Evolutionary conservation across 2,329 filamentous ascomycete genomes (phyloP), one percentile per base, ranked within the genome.

Genomic region (Penicillium sp.): DNA sequence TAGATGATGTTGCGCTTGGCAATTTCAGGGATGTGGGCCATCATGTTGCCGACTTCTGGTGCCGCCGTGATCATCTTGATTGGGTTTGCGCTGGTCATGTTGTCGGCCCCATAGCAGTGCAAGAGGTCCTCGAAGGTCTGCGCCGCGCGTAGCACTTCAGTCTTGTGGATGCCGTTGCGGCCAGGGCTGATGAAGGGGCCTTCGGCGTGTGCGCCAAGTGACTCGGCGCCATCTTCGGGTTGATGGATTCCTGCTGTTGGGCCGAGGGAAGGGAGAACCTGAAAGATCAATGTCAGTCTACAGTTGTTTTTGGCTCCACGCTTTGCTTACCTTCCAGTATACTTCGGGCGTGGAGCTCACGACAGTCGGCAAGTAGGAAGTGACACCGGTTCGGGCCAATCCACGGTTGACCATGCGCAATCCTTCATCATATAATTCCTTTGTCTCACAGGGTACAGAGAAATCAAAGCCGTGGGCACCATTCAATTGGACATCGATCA

Each of bases 401-500:
- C 82, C 80, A 61, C 79, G 83, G 73, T 94, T 94, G 57, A 93
- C 80, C 53, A 84, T 79, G 59, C 79, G 79, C 46, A 96, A 76
- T n/a, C 84, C 85, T 70, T 90, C 87, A 54, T 83, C 82, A 66
- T 95, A 96, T 47, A 82, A 79, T 29, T 79, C 75, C 73, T 82
- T 84, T 65, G 88, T 84, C 14, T 86, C 72, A 32, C 73, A 80
- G n/a, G 89, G 84, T 9, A 91, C 79, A 1, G 90, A 94, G 72
- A 95, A 96, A 77, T 96, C 93, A 78, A 96, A 95, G 53, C 91
- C 91, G 66, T 91, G 93, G 9, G 89, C 91, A 44, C 92, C 92
- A 67, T 97, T 97, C 63, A 97, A 85, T 73, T 97, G 92, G 48
- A 88, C 88, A 62, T 97, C 92, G 64, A 97, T 94, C 68, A 97